Percentiles rank a stretch among this genome's conserved stretches.
phyloP scores from a whole-genome alignment of 1,284 basidiomycete species.

The Mycena sp. region DNA sequence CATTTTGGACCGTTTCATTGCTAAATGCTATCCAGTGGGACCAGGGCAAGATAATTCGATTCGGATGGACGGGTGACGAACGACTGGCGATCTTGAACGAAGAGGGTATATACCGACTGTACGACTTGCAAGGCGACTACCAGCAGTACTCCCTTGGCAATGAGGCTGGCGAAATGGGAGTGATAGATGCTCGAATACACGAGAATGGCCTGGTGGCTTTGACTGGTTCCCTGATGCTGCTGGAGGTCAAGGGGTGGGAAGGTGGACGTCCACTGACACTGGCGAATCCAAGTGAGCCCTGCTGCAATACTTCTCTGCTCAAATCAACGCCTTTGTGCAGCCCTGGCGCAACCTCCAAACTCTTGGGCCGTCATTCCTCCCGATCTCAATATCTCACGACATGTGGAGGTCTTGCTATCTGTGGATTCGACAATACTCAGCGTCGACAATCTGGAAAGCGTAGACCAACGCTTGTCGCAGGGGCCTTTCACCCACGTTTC shows the following conservation, averaged over 20 bases:
- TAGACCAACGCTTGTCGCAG: slow-evolving; percentile 89
- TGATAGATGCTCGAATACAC: slow-evolving; percentile 88
- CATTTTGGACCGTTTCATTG: slow-evolving; percentile 27
- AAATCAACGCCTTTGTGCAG: slow-evolving; percentile 47
- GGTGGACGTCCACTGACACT: slow-evolving; percentile 75
- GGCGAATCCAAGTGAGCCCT: slow-evolving; percentile 71
- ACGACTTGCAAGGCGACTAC: slow-evolving; percentile 89
- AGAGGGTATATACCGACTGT: slow-evolving; percentile 91
- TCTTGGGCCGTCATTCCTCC: slow-evolving; percentile 90
- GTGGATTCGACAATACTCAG: slow-evolving; percentile 81
- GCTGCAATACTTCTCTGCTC: slow-evolving; percentile 16
- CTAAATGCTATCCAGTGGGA: slow-evolving; percentile 71
- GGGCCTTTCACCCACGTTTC: slow-evolving; percentile 91
- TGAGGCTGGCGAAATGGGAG: slow-evolving; percentile 87
- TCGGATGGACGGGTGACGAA: slow-evolving; percentile 88
- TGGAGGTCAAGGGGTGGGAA: slow-evolving; percentile 89
- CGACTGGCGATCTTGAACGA: slow-evolving; percentile 89
- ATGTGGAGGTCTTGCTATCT: slow-evolving; percentile 87
- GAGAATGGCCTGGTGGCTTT: slow-evolving; percentile 89
- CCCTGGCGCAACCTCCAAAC: slow-evolving; percentile 78
- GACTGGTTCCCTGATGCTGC: slow-evolving; percentile 77
- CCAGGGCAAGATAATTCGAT: slow-evolving; percentile 78
- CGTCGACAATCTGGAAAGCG: slow-evolving; percentile 86
- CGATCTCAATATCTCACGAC: slow-evolving; percentile 85
- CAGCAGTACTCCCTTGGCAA: slow-evolving; percentile 85